Percentiles rank a stretch among this genome's conserved stretches.
phyloP scores from a whole-genome alignment of 2,329 filamentous ascomycete species.

The Hortaea sp. region DNA sequence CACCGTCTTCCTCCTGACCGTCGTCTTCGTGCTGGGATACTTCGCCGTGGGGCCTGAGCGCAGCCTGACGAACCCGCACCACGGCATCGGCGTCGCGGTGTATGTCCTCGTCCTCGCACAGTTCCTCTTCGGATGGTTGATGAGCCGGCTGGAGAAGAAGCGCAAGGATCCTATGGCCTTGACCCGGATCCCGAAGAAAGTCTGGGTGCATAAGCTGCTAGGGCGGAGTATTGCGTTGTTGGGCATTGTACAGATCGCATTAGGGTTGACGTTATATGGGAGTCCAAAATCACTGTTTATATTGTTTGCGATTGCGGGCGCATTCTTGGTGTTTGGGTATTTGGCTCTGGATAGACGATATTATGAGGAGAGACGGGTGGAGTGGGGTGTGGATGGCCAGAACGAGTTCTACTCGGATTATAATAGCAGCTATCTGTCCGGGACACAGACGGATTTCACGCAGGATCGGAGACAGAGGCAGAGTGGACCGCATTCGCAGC shows the following conservation, averaged over 20 bases:
- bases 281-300: conserved; percentile 80
- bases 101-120: conserved; percentile 65
- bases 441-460: conserved; percentile 41
- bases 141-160: conserved; percentile 41
- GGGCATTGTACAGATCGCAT: conserved; percentile 75
- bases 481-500: conserved; percentile 8
- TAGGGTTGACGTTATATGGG: conserved; percentile 85
- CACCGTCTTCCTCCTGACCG: conserved; percentile 56
- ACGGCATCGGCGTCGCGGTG: conserved; percentile 72
- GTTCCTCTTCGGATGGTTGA: conserved; percentile 56
- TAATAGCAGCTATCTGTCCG: conserved; percentile 46
- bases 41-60: conserved; percentile 66
- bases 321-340: conserved; percentile 61
- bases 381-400: conserved; percentile 4
- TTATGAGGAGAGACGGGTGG: conserved; percentile 35
- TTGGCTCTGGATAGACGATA: conserved; percentile 69
- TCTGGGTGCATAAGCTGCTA: conserved; percentile 71
- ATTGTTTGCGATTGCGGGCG: conserved; percentile 70
- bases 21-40: conserved; percentile 64
- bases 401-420: conserved; percentile 41
- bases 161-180: conserved; percentile 35
- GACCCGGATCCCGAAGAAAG: conserved; percentile 44
- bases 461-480: conserved; percentile 22
- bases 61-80: conserved; percentile 70
- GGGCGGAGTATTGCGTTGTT: conserved; percentile 69